These are phyloP conservation scores for Brettanomyces anomalus DNA, from an alignment of 805 yeast genomes.

Conservation along the genomic window DNA sequence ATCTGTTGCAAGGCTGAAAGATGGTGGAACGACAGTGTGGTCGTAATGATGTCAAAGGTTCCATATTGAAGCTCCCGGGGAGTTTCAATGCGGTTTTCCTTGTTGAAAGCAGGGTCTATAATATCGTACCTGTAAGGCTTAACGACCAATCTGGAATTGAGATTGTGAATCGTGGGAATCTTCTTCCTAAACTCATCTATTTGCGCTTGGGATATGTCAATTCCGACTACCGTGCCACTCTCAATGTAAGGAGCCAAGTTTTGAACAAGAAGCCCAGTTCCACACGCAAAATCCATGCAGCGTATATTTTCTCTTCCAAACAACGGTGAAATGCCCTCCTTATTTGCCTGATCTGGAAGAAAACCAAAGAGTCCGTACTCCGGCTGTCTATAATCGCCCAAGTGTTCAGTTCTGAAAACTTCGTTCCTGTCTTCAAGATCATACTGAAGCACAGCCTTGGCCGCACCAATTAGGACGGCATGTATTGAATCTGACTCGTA, in stretches of 20 bases:
- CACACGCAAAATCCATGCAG: constrained; percentile 35
- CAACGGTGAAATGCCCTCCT: background rate
- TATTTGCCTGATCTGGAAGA: background rate
- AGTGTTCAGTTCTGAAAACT: background rate
- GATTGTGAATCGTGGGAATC: constrained; percentile 13
- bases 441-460: constrained; percentile 6
- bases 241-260: constrained; percentile 25
- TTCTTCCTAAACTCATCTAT: constrained; percentile 9
- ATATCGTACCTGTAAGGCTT: constrained; percentile 9
- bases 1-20: constrained; percentile 24
- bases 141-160: constrained; percentile 8
- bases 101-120: constrained; percentile 9
- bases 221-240: constrained; percentile 23
- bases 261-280: constrained; percentile 30
- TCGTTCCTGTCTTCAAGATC: constrained; percentile 4
- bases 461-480: constrained; percentile 3
- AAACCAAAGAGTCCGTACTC: constrained; percentile 1
- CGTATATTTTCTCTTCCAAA: constrained; percentile 6
- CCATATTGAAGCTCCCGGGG: constrained; percentile 7
- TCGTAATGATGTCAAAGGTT: constrained; percentile 26
- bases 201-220: constrained; percentile 27
- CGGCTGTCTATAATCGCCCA: background rate
- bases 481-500: constrained; percentile 6
- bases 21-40: constrained; percentile 34
- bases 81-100: background rate